Evolutionary conservation across 768 basidiomycete genomes (phyloP).

Genomic region (Kwoniella newhampshirensis): DNA sequence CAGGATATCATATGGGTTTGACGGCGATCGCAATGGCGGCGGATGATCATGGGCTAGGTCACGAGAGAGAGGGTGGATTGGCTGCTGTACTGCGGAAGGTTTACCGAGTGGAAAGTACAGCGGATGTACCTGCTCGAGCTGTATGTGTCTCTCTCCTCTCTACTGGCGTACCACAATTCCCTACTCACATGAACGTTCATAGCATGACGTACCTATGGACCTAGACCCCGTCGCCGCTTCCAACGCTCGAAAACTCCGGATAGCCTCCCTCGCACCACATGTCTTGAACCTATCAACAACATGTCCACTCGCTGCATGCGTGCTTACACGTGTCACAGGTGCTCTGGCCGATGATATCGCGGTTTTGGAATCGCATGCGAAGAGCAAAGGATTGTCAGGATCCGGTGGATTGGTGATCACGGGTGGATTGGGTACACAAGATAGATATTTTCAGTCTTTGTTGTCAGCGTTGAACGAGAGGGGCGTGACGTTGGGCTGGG

Average conservation of each 20-base stretch:
- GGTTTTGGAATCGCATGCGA: neutral
- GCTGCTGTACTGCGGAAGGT: neutral
- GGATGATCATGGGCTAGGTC: conserved; percentile 1
- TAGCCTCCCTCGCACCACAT: neutral
- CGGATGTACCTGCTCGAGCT: conserved; percentile 1
- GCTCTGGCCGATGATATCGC: neutral
- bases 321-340: neutral
- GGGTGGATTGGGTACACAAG: neutral
- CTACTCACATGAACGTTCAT: neutral
- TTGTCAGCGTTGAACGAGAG: neutral
- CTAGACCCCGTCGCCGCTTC: neutral
- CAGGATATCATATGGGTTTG: conserved; percentile 11
- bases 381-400: neutral
- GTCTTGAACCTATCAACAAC: neutral
- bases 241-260: neutral
- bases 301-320: neutral
- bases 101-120: neutral
- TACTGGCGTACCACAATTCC: neutral
- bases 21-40: neutral
- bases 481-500: neutral
- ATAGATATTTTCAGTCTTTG: neutral
- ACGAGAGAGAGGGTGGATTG: conserved; percentile 1
- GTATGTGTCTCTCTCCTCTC: neutral
- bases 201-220: neutral
- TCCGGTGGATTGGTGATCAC: neutral